Evolutionary conservation across 2,329 filamentous ascomycete species (phyloP).

Genomic region (Myriosclerotinia scirpicola): DNA sequence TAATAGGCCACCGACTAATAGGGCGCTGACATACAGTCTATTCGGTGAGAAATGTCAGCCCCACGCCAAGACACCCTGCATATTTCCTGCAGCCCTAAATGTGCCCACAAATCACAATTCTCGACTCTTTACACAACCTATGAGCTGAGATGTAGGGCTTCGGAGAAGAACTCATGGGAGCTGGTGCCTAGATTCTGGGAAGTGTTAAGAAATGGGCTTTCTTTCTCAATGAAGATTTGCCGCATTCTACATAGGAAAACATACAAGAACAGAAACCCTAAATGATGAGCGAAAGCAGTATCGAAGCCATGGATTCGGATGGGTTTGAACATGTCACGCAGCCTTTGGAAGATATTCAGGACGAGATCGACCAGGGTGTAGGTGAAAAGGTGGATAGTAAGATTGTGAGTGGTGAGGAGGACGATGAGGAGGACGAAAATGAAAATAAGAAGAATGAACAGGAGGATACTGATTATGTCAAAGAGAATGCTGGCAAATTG

Average conservation of each 20-base stretch:
- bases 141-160: neutral
- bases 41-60: neutral
- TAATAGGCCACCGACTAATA: neutral
- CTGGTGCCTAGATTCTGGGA: neutral
- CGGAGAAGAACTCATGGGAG: too few species aligned
- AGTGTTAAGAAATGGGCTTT: neutral
- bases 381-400: neutral
- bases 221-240: neutral
- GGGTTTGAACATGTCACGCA: slow-evolving; percentile 1
- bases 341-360: neutral
- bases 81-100: neutral
- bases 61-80: neutral
- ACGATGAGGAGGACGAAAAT: neutral
- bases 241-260: neutral
- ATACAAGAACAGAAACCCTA: neutral
- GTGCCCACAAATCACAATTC: neutral
- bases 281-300: too few species aligned
- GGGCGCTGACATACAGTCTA: neutral
- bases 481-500: slow-evolving; percentile 46
- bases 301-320: neutral
- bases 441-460: slow-evolving; percentile 47
- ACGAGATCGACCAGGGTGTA: rapidly evolving
- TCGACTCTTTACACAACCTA: neutral
- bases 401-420: neutral
- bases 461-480: slow-evolving; percentile 42